Percentiles rank a stretch among this genome's conserved stretches.
phyloP scores from a whole-genome alignment of 805 yeast genomes.

The Tanozyma kutaoensis region DNA sequence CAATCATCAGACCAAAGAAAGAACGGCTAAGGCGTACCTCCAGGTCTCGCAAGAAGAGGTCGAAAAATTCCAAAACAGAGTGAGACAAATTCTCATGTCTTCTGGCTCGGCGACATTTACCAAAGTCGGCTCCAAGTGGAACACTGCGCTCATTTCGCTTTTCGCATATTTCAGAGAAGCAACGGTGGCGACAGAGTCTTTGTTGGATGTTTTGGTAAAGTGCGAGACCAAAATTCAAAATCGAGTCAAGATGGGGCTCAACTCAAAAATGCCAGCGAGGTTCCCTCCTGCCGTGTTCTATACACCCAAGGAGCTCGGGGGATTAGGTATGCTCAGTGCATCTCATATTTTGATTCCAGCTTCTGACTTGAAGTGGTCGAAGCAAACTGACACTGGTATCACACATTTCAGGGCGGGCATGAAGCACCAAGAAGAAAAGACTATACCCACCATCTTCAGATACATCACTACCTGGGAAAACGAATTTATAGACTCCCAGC shows the following conservation, averaged over 20 bases:
- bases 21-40: constrained; percentile 79
- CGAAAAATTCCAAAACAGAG: constrained; percentile 66
- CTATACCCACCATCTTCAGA: constrained; percentile 88
- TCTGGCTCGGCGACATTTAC: constrained; percentile 94
- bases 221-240: constrained; percentile 91
- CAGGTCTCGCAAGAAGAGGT: constrained; percentile 77
- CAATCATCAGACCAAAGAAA: constrained; percentile 57
- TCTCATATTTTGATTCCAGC: constrained; percentile 92
- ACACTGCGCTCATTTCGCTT: constrained; percentile 74
- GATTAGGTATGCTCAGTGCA: constrained; percentile 95
- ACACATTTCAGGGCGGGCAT: constrained; percentile 83
- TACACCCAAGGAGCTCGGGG: constrained; percentile 95
- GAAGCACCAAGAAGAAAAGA: constrained; percentile 65
- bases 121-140: constrained; percentile 92
- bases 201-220: constrained; percentile 74
- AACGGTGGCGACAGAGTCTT: constrained; percentile 63
- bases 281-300: constrained; percentile 98
- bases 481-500: constrained; percentile 83
- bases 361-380: constrained; percentile 82
- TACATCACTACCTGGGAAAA: constrained; percentile 95
- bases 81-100: constrained; percentile 84
- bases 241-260: constrained; percentile 85
- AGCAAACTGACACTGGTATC: constrained; percentile 87
- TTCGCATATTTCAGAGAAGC: constrained; percentile 93
- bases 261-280: constrained; percentile 96